Conservation (phyloP, 345 rosid genomes). For the Atalantia buxifolia region DNA sequence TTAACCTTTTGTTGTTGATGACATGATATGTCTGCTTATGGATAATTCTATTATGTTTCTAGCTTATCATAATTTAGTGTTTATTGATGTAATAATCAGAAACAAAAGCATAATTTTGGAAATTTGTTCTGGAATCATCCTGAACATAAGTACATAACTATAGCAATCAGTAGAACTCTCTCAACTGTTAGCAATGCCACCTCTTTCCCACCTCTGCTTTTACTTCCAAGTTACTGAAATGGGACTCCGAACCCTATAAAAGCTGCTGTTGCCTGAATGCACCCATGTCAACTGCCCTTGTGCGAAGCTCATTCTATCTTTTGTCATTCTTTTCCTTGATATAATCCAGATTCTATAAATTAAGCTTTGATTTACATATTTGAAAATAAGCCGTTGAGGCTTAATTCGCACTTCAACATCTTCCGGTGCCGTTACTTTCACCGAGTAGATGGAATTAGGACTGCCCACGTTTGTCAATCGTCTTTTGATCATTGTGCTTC, state of each 20-base stretch:
- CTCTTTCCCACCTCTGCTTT: constrained; percentile 2
- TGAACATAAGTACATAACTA: neutral
- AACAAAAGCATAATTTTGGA: constrained; percentile 1
- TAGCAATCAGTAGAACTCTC: neutral
- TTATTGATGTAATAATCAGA: constrained; percentile 1
- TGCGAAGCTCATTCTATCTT: constrained; percentile 27
- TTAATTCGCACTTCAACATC: constrained; percentile 54
- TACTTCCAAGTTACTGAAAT: constrained; percentile 75
- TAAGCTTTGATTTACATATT: constrained; percentile 44
- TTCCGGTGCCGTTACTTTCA: constrained; percentile 59
- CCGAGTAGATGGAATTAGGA: constrained; percentile 61
- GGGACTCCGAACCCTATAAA: constrained; percentile 72
- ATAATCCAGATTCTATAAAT: constrained; percentile 59
- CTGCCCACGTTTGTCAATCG: constrained; percentile 73
- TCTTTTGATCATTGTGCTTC: constrained; percentile 47
- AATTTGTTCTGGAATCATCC: neutral
- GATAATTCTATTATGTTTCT: neutral
- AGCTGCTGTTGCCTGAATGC: constrained; percentile 36
- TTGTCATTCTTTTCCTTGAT: constrained; percentile 42
- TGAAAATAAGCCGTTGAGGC: constrained; percentile 60
- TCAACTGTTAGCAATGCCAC: neutral
- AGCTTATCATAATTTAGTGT: neutral
- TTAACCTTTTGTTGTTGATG: neutral
- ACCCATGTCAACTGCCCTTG: constrained; percentile 85
- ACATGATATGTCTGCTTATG: neutral